phyloP scores from a whole-genome alignment of 1,284 basidiomycete species.

The Puccinia brachypodii region DNA sequence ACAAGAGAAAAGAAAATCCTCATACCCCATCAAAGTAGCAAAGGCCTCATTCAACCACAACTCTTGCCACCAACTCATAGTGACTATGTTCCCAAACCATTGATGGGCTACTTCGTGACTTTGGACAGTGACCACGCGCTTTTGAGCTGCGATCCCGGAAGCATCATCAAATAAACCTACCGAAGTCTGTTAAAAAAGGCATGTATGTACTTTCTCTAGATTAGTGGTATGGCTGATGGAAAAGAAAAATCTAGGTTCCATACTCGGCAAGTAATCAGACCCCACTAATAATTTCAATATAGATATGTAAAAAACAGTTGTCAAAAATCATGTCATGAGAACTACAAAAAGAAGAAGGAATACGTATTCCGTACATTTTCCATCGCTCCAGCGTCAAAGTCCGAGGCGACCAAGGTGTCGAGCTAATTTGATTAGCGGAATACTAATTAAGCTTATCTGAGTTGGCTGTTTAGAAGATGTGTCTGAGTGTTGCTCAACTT shows the following conservation, averaged over 20 bases:
- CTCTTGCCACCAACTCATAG: constrained; percentile 56
- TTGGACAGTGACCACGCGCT: constrained; percentile 74
- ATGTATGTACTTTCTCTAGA: not conserved
- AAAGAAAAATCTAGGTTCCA: not conserved
- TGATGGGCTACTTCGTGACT: constrained; percentile 68
- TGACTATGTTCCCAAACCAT: constrained; percentile 84
- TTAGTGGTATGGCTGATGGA: not conserved
- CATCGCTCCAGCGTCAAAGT: constrained; percentile 92
- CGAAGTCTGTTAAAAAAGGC: constrained; percentile 78
- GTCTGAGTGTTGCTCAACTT: constrained; percentile 59
- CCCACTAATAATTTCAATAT: constrained; percentile 19
- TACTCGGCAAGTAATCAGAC: constrained; percentile 50
- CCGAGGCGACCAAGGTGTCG: constrained; percentile 69
- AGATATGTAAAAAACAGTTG: no score
- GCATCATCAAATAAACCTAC: constrained; percentile 80
- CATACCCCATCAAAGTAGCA: constrained; percentile 75
- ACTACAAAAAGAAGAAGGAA: not conserved
- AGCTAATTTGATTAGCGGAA: constrained; percentile 58
- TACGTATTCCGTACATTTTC: constrained; percentile 67
- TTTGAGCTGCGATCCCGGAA: constrained; percentile 73
- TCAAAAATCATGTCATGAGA: not conserved
- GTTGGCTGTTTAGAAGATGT: not conserved
- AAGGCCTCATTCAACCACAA: constrained; percentile 70
- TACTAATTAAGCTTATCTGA: not conserved
- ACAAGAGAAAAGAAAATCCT: no score